Evolutionary conservation across 192 early-diverging fungal species (phyloP), one percentile per base, ranked within the genome.

Genomic region (Dimargaris cristalligena): DNA sequence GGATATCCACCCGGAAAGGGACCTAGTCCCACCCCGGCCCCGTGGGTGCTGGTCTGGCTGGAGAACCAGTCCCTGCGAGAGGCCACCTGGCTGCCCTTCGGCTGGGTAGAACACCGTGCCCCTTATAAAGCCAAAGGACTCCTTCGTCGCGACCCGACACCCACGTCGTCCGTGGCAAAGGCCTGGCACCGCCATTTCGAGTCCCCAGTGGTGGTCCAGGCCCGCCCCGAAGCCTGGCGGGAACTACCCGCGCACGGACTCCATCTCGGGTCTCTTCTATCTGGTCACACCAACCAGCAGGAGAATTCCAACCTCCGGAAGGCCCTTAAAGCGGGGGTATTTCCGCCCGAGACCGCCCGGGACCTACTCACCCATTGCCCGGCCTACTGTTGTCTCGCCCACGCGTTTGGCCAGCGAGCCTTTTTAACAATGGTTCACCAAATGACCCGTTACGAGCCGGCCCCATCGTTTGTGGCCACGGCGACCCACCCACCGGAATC

Each of bases 71-170:
- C 74, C 3, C 74, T 78, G 52, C 60, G 76, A 32, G 68, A 74
- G 50, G 61, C 71, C n/a, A 54, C 60, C 20, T 80, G 78, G 78
- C 70, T 80, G 8, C 63, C 72, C 38, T 61, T 47, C 4, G 61
- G 59, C 34, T 80, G 78, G 78, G 49, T 78, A 22, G 61, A 45
- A 2, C 56, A 64, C 22, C 60, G 70, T 10, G 47, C 61, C 0
- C 41, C 65, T 2, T 57, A 28, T 26, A 67, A 68, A 25, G 60
- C 64, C 55, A 60, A 61, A 22, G 30, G 55, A 29, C 71, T 68
- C 23, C 23, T 14, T 3, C 51, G 51, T 16, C 51, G 51, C 14
- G 1, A 28, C 22, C 3, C 2, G 3, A 14, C 51, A 2, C 2
- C 26, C n/a, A 28, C 29, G 22, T 14, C 23, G 23, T 52, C 23